Conservation (phyloP, 106 monocot genomes). For the Ottelia alismoides region DNA sequence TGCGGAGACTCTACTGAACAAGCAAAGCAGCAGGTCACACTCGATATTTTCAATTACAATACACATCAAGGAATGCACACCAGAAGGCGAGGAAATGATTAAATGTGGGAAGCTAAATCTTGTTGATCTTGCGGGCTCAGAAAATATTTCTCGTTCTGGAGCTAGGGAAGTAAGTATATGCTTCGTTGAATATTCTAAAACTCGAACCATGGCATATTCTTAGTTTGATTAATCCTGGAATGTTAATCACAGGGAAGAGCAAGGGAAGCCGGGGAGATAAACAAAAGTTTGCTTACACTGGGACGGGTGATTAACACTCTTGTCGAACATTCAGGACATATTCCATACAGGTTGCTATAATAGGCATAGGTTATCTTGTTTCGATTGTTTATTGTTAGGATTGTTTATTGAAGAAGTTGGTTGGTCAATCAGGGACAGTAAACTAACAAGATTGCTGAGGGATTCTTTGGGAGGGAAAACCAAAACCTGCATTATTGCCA, state of each 20-base stretch:
- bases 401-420: slow-evolving; percentile 4
- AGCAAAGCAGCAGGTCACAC: slow-evolving; percentile 91
- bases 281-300: slow-evolving; percentile 93
- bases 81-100: slow-evolving; percentile 85
- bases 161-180: slow-evolving; percentile 62
- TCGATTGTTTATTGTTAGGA: slow-evolving; percentile 1
- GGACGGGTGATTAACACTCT: slow-evolving; percentile 95
- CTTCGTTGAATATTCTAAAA: no score
- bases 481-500: slow-evolving; percentile 93
- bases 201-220: no score
- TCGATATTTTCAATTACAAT: slow-evolving; percentile 89
- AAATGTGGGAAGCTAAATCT: slow-evolving; percentile 95
- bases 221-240: no score
- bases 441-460: slow-evolving; percentile 82
- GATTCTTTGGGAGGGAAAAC: slow-evolving; percentile 92
- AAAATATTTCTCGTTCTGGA: slow-evolving; percentile 74
- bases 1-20: slow-evolving; percentile 82
- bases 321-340: slow-evolving; percentile 84
- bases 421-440: slow-evolving; percentile 59
- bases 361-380: neutral
- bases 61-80: slow-evolving; percentile 74
- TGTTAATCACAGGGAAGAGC: slow-evolving; percentile 87
- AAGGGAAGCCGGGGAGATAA: slow-evolving; percentile 95
- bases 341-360: slow-evolving; percentile 66
- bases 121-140: slow-evolving; percentile 92